Base-by-base conservation (phyloP, 352 stramenopile species). In the Phytophthora sp. region DNA sequence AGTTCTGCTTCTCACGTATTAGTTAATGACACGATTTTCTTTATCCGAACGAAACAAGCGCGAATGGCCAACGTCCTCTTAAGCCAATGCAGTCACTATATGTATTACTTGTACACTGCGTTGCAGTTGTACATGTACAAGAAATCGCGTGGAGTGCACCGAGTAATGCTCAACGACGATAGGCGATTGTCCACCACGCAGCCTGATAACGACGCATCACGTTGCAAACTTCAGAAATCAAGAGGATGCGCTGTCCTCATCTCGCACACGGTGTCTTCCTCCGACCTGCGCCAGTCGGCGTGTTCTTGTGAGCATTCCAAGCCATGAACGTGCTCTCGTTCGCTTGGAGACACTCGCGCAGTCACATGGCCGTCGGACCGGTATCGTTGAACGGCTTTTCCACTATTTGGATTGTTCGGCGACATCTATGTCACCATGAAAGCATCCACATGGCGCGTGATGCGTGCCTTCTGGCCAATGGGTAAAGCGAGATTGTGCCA, bases 181-280 rank as follows among this genome's bases (percentile, higher is more conserved):
- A 7, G 29, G 29, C 29, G 29, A 33, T 33, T 11, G 29, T 33
- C 36, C 30, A 29, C 51, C n/a, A n/a, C n/a, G n/a, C n/a, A n/a
- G n/a, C n/a, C n/a, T n/a, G n/a, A 71, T 71, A 61, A 60, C 54
- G n/a, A 18, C 45, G 21, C 53, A 64, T 63, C 60, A 31, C 36
- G n/a, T n/a, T n/a, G 56, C 50, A 70, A 70, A 70, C 63, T 70
- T 70, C 63, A 70, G 55, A 70, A 70, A 29, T 64, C 13, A 69
- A 64, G 62, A 51, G 20, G 60, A 63, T 68, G 59, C 9, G 49
- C 49, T 35, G 13, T 53, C 54, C 42, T 13, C 27, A 53, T 27
- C 30, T 53, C 42, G 41, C 13, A 8, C 42, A 20, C 23, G n/a
- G n/a, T n/a, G 24, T 12, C 21, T 11, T 64, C 45, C 18, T 27